Conservation (phyloP, 768 basidiomycete species). For the Lactifluus subvellereus region DNA sequence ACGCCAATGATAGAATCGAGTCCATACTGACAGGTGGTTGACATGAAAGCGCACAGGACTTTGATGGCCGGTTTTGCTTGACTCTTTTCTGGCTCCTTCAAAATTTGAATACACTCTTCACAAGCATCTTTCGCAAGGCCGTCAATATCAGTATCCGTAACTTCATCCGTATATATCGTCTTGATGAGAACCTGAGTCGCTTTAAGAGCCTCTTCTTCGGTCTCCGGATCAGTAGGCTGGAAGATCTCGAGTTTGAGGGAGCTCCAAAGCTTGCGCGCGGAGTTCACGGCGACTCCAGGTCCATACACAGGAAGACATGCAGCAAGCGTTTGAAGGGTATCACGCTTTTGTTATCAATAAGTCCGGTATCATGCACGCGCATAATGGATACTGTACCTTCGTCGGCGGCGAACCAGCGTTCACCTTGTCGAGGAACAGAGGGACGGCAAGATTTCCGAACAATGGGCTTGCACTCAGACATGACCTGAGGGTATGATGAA, state of each 20-base stretch:
- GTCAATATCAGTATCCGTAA: conserved; percentile 35
- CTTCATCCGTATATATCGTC: conserved; percentile 54
- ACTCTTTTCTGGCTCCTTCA: conserved; percentile 90
- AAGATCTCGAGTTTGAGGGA: conserved; percentile 92
- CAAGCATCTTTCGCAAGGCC: conserved; percentile 71
- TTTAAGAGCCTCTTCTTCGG: conserved; percentile 68
- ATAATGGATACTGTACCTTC: conserved; percentile 51
- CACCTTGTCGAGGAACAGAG: conserved; percentile 89
- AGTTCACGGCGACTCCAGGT: conserved; percentile 46
- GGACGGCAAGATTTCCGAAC: conserved; percentile 81
- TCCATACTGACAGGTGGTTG: conserved; percentile 63
- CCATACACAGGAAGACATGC: conserved; percentile 85
- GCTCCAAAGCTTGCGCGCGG: conserved; percentile 83
- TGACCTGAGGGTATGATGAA: conserved; percentile 34
- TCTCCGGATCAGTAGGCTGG: conserved; percentile 76
- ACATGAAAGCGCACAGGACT: conserved; percentile 69
- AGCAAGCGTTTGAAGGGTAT: conserved; percentile 75
- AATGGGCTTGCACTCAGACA: conserved; percentile 75
- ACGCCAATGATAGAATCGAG: conserved; percentile 1
- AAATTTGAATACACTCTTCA: conserved; percentile 69
- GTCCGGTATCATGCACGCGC: conserved; percentile 1
- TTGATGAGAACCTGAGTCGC: conserved; percentile 67
- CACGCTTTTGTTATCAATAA: conserved; percentile 50
- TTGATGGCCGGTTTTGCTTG: conserved; percentile 86
- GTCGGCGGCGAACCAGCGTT: conserved; percentile 71